Evolutionary conservation across 139 green algal genomes (phyloP), one percentile per base, ranked within the genome.

Genomic region (Pseudopediastrum boryanum): DNA sequence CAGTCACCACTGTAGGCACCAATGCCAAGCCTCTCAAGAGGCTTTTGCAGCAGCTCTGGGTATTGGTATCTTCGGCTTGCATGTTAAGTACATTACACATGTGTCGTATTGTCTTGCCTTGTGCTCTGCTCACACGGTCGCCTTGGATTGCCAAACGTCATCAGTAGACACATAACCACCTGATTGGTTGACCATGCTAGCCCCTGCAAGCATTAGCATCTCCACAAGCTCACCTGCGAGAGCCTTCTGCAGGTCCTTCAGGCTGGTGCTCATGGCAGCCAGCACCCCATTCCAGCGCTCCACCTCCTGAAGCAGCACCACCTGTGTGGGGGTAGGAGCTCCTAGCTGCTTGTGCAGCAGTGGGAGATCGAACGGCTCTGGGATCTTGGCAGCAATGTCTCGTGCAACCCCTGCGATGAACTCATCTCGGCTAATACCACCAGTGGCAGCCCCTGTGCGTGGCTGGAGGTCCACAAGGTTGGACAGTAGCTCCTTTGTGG

Each of bases 241-340:
- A 25, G 93, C 93, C 5, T 89, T 87, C 75, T 92, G 84, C 51
- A 97, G 82, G 71, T 94, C 89, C 46, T 86, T 87, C 36, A 97
- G 81, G 50, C 78, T 88, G 27, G n/a, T 77, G 35, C 75, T 71
- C 89, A 97, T 96, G 27, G 83, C 83, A 23, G 51, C 51, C 69
- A 93, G 42, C 63, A 92, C 78, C 10, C 70, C 82, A 80, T 97
- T 97, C 85, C 87, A 96, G 29, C 88, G 81, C 58, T 95, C 92
- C 56, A 96, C 81, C 87, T 97, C 93, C 68, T 97, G 93, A 64
- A 95, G 77, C 78, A 96, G 88, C 68, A 94, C 89, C 65, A 94
- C 88, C 68, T 93, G 89, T 8, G 85, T 92, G 33, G 91, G 92
- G 21, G 52, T 85, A 29, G 89, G 88, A 25, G 90, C 63, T 4